A percentile compares a stretch with the other conserved stretches of the same genome.
Conservation (phyloP, 371 early-diverging fungal species). For the Actinomortierella ambigua region DNA sequence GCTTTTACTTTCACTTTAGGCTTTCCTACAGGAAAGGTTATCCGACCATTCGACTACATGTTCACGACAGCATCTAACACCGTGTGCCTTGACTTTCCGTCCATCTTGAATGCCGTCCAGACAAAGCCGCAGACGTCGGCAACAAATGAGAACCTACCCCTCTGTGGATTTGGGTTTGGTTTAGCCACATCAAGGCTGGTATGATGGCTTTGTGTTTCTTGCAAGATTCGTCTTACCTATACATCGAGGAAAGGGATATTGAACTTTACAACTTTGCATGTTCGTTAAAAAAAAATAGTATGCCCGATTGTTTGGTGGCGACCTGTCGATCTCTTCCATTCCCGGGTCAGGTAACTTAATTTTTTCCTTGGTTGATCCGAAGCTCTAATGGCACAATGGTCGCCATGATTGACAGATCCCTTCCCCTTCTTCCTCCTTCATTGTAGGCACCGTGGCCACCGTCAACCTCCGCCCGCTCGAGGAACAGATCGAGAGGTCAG, state of each 20-base stretch:
- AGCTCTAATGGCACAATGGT: no score
- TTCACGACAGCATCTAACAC: constrained; percentile 44
- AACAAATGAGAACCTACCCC: constrained; percentile 36
- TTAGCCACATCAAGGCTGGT: constrained; percentile 40
- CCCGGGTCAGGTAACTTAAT: constrained; percentile 21
- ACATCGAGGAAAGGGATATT: no score
- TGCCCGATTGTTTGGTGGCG: constrained; percentile 35
- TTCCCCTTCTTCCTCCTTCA: no score
- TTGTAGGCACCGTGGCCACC: constrained; percentile 17
- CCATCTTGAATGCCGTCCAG: constrained; percentile 35
- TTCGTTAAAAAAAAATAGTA: no score
- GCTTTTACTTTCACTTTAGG: constrained; percentile 7
- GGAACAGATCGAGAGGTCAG: constrained; percentile 30
- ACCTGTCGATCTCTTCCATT: constrained; percentile 20
- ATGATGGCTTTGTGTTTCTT: not conserved
- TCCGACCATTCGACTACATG: constrained; percentile 32
- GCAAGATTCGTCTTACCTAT: not conserved
- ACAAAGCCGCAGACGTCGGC: constrained; percentile 26
- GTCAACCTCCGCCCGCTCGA: constrained; percentile 26
- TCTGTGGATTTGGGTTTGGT: constrained; percentile 47
- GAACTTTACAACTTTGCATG: no score
- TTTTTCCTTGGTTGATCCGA: no score
- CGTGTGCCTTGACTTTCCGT: constrained; percentile 37
- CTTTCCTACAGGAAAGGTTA: constrained; percentile 14
- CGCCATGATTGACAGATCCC: no score